Evolutionary conservation across 768 basidiomycete species (phyloP).

Genomic region (Mycena indigotica): DNA sequence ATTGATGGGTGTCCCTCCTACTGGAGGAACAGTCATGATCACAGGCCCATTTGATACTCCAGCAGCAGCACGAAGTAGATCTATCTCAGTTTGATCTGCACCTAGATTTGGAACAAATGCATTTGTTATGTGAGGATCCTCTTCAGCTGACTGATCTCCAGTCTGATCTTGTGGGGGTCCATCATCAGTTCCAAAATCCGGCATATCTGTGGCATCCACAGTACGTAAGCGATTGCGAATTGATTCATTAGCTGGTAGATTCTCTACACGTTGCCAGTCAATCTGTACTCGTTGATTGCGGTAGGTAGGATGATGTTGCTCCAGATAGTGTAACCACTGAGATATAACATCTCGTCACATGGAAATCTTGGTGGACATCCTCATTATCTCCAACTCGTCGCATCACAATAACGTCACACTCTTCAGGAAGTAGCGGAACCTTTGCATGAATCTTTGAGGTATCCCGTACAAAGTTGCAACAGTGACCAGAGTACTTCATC

Average conservation of each 20-base stretch:
- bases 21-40: constrained; percentile 15
- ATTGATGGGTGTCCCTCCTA: constrained; percentile 16
- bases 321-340: not conserved
- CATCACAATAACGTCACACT: too few relatives aligned
- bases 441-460: too few relatives aligned
- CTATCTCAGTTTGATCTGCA: constrained; percentile 12
- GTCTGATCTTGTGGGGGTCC: constrained; percentile 9
- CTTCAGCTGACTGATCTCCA: too few relatives aligned
- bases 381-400: too few relatives aligned
- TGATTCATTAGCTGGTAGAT: constrained; percentile 17
- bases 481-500: too few relatives aligned
- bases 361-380: constrained; percentile 10
- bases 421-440: too few relatives aligned
- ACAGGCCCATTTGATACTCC: not conserved
- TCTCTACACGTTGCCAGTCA: constrained; percentile 14
- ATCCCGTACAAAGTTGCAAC: too few relatives aligned
- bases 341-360: not conserved
- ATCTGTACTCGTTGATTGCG: constrained; percentile 11
- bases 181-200: constrained; percentile 2
- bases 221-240: constrained; percentile 10
- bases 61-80: constrained; percentile 14
- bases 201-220: constrained; percentile 6
- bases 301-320: constrained; percentile 14
- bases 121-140: not conserved
- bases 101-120: constrained; percentile 16